Conservation (phyloP, 768 basidiomycete genomes). For the Kwoniella bestiolae region DNA sequence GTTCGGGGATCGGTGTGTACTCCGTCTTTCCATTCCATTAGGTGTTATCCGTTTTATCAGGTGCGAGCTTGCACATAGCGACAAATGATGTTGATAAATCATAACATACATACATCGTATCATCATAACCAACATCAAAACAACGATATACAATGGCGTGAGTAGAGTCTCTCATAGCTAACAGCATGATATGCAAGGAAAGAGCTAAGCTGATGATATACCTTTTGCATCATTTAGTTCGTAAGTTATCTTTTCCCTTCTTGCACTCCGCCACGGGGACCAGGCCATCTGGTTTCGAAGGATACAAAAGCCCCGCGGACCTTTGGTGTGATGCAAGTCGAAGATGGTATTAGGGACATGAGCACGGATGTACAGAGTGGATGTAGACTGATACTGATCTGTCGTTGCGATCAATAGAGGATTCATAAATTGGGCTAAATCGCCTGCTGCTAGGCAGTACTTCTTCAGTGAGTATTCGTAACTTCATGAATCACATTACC, state of each 20-base stretch:
- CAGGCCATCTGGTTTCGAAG: neutral
- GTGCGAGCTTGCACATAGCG: neutral
- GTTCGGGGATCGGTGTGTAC: conserved; percentile 6
- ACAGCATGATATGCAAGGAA: neutral
- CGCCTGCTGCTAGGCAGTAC: conserved; percentile 88
- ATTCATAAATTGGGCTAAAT: conserved; percentile 86
- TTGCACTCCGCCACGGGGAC: neutral
- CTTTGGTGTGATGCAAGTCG: too few relatives aligned
- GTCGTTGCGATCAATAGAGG: conserved; percentile 51
- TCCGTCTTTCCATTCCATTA: neutral
- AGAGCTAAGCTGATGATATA: neutral
- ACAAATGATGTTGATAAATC: too few relatives aligned
- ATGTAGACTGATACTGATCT: neutral
- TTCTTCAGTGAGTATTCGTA: conserved; percentile 85
- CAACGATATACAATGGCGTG: conserved; percentile 9
- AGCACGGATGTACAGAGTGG: neutral
- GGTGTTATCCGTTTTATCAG: neutral
- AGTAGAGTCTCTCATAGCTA: neutral
- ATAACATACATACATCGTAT: neutral
- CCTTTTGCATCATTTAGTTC: neutral
- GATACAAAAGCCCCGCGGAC: too few relatives aligned
- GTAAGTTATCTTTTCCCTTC: neutral
- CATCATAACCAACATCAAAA: neutral
- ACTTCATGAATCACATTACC: too few relatives aligned
- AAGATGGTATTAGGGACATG: neutral